Conservation (phyloP, 306 rosid genomes). For the Dalbergia oliveri region DNA sequence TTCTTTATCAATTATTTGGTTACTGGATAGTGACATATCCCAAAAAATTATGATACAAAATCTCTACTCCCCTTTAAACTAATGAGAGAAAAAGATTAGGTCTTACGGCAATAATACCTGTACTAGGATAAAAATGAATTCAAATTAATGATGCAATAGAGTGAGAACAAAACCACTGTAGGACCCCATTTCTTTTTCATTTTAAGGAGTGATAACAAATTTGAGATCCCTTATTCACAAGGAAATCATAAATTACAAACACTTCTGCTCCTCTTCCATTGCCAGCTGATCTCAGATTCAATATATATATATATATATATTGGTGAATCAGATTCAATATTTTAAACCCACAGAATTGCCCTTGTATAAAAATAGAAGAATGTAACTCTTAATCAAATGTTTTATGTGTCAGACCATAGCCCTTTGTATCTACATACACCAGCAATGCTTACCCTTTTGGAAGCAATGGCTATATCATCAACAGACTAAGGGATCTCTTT, state of each 20-base stretch:
- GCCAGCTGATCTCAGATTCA: constrained; percentile 44
- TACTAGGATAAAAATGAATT: constrained; percentile 6
- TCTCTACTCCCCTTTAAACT: neutral
- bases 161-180: constrained; percentile 26
- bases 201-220: constrained; percentile 29
- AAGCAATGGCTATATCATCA: constrained; percentile 3
- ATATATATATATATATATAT: neutral
- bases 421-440: constrained; percentile 63
- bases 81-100: neutral
- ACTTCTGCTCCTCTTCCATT: constrained; percentile 41
- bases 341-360: constrained; percentile 42
- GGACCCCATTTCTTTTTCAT: constrained; percentile 20
- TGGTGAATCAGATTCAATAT: constrained; percentile 39
- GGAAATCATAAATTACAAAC: constrained; percentile 44
- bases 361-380: constrained; percentile 54
- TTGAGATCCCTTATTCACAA: constrained; percentile 48
- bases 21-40: neutral
- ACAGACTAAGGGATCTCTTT: constrained; percentile 20
- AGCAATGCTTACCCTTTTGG: constrained; percentile 10
- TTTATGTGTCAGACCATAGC: constrained; percentile 44
- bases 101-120: too few species aligned
- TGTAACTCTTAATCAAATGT: constrained; percentile 48
- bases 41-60: neutral
- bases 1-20: neutral
- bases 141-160: constrained; percentile 19